A percentile compares a stretch with the other conserved stretches of the same genome.
Evolutionary conservation across 495 filamentous ascomycete species (phyloP).

Genomic region (Tuber borchii): DNA sequence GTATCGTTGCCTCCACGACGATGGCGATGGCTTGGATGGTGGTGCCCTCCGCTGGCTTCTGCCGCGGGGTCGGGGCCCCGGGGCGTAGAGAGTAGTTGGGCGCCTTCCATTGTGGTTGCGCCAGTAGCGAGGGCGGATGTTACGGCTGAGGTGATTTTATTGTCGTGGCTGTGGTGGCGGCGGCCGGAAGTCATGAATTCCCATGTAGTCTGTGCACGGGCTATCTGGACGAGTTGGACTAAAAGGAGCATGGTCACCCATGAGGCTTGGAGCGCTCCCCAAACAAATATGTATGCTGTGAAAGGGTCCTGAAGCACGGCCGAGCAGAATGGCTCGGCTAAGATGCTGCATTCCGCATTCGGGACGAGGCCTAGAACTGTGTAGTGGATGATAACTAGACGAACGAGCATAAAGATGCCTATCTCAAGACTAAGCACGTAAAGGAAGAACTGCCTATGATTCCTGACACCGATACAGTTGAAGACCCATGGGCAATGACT

Average conservation of each 20-base stretch:
- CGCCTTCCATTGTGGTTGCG: slow-evolving; percentile 58
- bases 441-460: slow-evolving; percentile 88
- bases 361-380: slow-evolving; percentile 12
- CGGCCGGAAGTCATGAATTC: slow-evolving; percentile 77
- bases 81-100: slow-evolving; percentile 54
- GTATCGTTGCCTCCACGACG: slow-evolving; percentile 46
- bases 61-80: slow-evolving; percentile 44
- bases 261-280: slow-evolving; percentile 72
- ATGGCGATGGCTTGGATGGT: slow-evolving; percentile 38
- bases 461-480: slow-evolving; percentile 91
- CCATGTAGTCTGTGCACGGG: slow-evolving; percentile 86
- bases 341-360: slow-evolving; percentile 60
- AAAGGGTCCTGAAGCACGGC: slow-evolving; percentile 73
- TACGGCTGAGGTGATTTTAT: slow-evolving; percentile 56
- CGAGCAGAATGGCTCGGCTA: slow-evolving; percentile 65
- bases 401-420: slow-evolving; percentile 56
- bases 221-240: slow-evolving; percentile 85
- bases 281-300: slow-evolving; percentile 68
- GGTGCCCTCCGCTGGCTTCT: slow-evolving; percentile 44
- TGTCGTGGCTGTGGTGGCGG: slow-evolving; percentile 45
- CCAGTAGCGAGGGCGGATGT: slow-evolving; percentile 73
- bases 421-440: slow-evolving; percentile 72
- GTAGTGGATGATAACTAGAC: slow-evolving; percentile 21
- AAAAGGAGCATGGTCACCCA: slow-evolving; percentile 95
- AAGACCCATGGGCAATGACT: slow-evolving; percentile 98